A percentile compares a stretch with the other conserved stretches of the same genome.
Conservation (phyloP, 2,329 filamentous ascomycete species). For the Cryphonectria parasitica region DNA sequence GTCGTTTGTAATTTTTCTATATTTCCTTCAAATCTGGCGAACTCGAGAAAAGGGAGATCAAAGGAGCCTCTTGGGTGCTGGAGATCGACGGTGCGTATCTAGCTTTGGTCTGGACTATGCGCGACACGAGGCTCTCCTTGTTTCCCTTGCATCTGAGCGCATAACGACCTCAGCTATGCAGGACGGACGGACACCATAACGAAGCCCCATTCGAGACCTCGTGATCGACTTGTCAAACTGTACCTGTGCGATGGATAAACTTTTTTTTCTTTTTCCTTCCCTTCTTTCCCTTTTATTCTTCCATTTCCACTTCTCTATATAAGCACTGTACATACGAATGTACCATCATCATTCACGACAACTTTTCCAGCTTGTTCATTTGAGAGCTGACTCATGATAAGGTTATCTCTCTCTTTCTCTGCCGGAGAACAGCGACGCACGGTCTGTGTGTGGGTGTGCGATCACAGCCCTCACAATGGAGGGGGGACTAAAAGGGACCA, state of each 20-base stretch:
- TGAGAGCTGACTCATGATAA: too few species aligned
- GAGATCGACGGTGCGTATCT: background rate
- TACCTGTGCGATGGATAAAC: too few species aligned
- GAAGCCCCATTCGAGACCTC: background rate
- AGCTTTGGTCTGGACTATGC: background rate
- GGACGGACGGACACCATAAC: background rate
- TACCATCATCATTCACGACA: background rate
- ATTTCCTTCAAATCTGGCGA: background rate
- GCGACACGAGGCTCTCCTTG: background rate
- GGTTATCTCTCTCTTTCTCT: too few species aligned
- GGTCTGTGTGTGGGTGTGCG: background rate
- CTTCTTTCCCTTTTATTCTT: background rate
- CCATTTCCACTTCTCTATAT: background rate
- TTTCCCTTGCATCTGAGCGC: background rate
- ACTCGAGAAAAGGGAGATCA: background rate
- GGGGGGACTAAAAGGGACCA: background rate
- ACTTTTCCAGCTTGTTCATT: background rate
- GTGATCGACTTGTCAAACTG: background rate
- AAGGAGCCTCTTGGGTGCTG: background rate
- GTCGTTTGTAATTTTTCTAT: background rate
- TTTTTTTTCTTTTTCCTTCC: background rate
- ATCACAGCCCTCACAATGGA: background rate
- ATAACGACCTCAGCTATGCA: background rate
- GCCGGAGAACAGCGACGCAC: background rate
- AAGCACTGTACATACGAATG: background rate